Percentiles rank a stretch among this genome's conserved stretches.
phyloP scores from a whole-genome alignment of 352 stramenopile genomes.

The Sclerospora graminicola region DNA sequence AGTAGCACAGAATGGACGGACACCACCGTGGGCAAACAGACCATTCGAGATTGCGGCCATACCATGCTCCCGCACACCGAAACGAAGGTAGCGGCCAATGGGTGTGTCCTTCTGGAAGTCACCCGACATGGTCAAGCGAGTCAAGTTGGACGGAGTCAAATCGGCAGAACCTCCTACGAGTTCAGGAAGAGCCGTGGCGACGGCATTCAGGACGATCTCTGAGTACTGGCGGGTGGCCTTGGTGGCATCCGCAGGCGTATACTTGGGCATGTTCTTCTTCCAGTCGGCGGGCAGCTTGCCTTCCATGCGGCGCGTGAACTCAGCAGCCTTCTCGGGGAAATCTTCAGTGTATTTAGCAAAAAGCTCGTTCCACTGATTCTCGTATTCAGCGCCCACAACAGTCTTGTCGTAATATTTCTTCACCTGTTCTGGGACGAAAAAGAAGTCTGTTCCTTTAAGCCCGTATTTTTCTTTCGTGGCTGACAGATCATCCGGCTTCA shows the following conservation, averaged over 20 bases:
- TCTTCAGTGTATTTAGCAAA: constrained; percentile 87
- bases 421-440: constrained; percentile 92
- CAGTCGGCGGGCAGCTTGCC: constrained; percentile 88
- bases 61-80: constrained; percentile 97
- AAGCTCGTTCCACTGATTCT: constrained; percentile 86
- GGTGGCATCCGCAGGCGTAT: constrained; percentile 76
- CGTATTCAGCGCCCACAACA: constrained; percentile 47
- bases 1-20: constrained; percentile 97
- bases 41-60: constrained; percentile 99
- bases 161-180: constrained; percentile 97
- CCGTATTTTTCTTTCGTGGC: constrained; percentile 88
- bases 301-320: constrained; percentile 92
- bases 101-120: constrained; percentile 97
- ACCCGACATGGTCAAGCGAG: constrained; percentile 89
- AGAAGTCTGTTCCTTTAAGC: constrained; percentile 88
- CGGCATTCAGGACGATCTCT: constrained; percentile 91
- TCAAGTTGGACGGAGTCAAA: constrained; percentile 97
- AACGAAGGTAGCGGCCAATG: constrained; percentile 95
- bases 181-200: constrained; percentile 90
- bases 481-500: constrained; percentile 92
- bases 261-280: constrained; percentile 89
- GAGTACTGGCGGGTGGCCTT: constrained; percentile 93
- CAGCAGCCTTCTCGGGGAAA: constrained; percentile 88
- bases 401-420: constrained; percentile 88
- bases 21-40: constrained; percentile 94